Evolutionary conservation across 345 rosid species (phyloP).

Genomic region (Syzygium aqueum): DNA sequence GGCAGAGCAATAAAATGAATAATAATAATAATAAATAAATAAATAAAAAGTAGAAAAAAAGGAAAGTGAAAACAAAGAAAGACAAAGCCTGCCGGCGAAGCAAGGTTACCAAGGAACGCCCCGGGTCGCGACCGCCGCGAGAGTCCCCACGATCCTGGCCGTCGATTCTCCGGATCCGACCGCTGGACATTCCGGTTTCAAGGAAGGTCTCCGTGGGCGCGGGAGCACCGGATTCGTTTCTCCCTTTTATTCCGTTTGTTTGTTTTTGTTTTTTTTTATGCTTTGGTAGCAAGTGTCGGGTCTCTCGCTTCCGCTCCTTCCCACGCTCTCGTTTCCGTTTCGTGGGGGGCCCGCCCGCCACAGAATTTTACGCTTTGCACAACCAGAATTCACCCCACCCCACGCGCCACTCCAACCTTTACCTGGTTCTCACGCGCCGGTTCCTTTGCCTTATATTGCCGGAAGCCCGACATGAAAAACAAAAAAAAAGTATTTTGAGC

Average conservation of each 20-base stretch:
- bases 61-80: background rate
- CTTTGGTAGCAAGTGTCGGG: background rate
- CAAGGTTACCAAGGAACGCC: background rate
- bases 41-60: too few species aligned
- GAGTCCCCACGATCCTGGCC: background rate
- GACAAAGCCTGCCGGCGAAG: slow-evolving; percentile 9
- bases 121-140: background rate
- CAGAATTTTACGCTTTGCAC: background rate
- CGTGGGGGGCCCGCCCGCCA: background rate
- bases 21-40: background rate
- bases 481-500: background rate
- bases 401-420: background rate
- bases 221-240: fast-evolving
- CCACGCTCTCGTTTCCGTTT: background rate
- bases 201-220: background rate
- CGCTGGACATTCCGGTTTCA: background rate
- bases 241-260: background rate
- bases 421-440: background rate
- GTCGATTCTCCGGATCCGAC: background rate
- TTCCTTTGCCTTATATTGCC: too few species aligned
- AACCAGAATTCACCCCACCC: background rate
- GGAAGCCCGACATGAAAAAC: background rate
- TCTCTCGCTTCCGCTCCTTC: background rate
- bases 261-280: too few species aligned
- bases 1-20: background rate